Conservation (phyloP, 1,139 yeast genomes). For the Wickerhamiella infanticola region DNA sequence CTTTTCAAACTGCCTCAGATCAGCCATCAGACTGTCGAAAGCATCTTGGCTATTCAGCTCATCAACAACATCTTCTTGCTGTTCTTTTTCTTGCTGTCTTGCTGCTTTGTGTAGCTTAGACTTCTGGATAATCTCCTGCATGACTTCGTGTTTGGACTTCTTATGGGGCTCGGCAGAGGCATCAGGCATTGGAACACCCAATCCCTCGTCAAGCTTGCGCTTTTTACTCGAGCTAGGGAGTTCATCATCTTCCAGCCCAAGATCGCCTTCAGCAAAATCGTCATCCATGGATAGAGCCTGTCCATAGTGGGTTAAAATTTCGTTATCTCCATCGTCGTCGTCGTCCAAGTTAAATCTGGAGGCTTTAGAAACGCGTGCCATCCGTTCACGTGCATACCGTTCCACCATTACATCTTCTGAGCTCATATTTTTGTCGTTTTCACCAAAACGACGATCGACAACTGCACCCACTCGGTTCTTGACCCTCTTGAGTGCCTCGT, state of each 20-base stretch:
- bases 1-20: constrained; percentile 26
- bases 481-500: constrained; percentile 42
- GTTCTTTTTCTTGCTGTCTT: constrained; percentile 64
- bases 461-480: constrained; percentile 67
- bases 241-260: constrained; percentile 31
- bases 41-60: constrained; percentile 61
- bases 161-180: constrained; percentile 35
- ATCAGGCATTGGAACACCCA: constrained; percentile 16
- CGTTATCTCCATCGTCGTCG: constrained; percentile 51
- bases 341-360: constrained; percentile 63
- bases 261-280: constrained; percentile 33
- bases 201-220: neutral
- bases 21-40: constrained; percentile 63
- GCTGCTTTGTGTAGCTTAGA: constrained; percentile 81
- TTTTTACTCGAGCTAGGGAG: constrained; percentile 20
- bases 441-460: constrained; percentile 86
- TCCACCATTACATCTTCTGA: constrained; percentile 91
- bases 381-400: constrained; percentile 66
- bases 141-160: constrained; percentile 85
- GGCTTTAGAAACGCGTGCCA: constrained; percentile 21
- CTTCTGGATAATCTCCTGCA: constrained; percentile 93
- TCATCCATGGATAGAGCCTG: constrained; percentile 42
- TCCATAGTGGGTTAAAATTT: constrained; percentile 67
- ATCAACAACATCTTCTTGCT: constrained; percentile 52
- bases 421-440: constrained; percentile 50